A percentile compares a stretch with the other conserved stretches of the same genome.
Conservation (phyloP, 2,329 filamentous ascomycete genomes). For the Cladophialophora immunda region DNA sequence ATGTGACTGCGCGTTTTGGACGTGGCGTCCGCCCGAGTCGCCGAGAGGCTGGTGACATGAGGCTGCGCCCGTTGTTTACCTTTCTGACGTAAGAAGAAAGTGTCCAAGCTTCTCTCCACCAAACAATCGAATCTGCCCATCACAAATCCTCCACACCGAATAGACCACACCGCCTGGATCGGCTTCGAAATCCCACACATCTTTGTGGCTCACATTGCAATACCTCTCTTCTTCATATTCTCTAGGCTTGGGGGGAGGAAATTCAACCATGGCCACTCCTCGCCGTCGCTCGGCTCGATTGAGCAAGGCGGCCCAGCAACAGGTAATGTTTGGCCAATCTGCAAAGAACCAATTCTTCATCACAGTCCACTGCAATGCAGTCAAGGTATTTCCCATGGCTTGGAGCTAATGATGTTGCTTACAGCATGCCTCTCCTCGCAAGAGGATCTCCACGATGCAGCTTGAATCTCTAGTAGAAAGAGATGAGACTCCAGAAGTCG, state of each 20-base stretch:
- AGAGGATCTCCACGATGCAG: constrained; percentile 43
- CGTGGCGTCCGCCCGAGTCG: not conserved
- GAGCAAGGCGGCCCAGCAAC: constrained; percentile 35
- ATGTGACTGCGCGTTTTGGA: constrained; percentile 22
- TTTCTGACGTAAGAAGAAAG: constrained; percentile 9
- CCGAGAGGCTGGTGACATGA: not conserved
- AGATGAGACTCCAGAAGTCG: constrained; percentile 53
- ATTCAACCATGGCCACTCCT: constrained; percentile 32
- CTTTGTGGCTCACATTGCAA: not conserved
- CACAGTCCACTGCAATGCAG: constrained; percentile 2
- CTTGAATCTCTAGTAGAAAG: constrained; percentile 58
- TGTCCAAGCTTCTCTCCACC: constrained; percentile 19
- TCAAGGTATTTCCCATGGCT: constrained; percentile 3
- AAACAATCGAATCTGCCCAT: constrained; percentile 10
- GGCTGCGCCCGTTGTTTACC: constrained; percentile 11
- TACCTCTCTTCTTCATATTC: not conserved
- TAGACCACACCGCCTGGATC: constrained; percentile 3
- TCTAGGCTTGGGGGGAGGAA: not conserved
- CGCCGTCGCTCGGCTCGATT: constrained; percentile 39
- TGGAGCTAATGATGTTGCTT: constrained; percentile 24
- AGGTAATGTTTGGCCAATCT: constrained; percentile 33
- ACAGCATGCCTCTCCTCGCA: constrained; percentile 35
- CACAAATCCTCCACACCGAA: constrained; percentile 11
- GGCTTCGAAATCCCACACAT: not conserved
- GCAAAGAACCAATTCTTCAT: not conserved